Conservation (phyloP, 148 eudicot species). For the Selenicereus undatus region DNA sequence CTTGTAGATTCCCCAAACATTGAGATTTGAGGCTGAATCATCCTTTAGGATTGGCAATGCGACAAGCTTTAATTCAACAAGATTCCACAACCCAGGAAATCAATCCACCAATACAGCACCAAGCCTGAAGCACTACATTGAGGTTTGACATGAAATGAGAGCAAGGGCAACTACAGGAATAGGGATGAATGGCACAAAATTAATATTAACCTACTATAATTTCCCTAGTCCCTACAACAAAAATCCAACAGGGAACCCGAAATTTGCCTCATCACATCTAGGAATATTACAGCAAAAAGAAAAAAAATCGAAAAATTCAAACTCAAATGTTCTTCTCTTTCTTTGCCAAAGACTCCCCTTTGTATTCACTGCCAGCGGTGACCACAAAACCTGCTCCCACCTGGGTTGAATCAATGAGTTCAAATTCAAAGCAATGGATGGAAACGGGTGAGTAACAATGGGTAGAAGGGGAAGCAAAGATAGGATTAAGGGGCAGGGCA, state of each 20-base stretch:
- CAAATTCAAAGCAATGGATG: neutral
- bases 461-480: neutral
- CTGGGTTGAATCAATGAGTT: constrained; percentile 29
- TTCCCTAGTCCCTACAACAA: constrained; percentile 18
- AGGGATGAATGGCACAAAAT: constrained; percentile 18
- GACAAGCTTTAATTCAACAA: constrained; percentile 1
- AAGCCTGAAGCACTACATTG: neutral
- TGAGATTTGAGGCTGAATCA: too few species aligned
- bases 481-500: constrained; percentile 16
- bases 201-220: neutral
- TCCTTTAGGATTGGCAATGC: neutral
- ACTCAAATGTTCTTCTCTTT: constrained; percentile 38
- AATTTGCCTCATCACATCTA: neutral
- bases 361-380: constrained; percentile 74
- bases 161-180: neutral
- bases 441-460: neutral
- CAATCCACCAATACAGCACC: neutral
- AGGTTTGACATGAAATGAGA: neutral
- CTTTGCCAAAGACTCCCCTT: constrained; percentile 82
- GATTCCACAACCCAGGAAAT: neutral
- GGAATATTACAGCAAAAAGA: neutral
- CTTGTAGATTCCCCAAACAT: too few species aligned
- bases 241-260: constrained; percentile 6
- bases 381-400: constrained; percentile 95
- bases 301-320: constrained; percentile 16